Conservation (phyloP, 768 basidiomycete species). For the Chalciporus pseudorubinellus region DNA sequence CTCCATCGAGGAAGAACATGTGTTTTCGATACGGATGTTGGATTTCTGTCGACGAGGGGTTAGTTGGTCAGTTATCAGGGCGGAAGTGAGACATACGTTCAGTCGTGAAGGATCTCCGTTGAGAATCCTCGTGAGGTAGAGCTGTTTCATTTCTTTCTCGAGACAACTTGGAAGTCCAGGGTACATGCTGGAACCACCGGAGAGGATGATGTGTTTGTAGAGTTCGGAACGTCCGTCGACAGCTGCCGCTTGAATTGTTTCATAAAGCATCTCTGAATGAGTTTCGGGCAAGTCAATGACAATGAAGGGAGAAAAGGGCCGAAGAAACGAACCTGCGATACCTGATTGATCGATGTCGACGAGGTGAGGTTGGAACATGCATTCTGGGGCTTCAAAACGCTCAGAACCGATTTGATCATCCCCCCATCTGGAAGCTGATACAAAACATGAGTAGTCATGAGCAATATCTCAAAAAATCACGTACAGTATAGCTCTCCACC, state of each 20-base stretch:
- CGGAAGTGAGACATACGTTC: constrained; percentile 58
- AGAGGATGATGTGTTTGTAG: constrained; percentile 97
- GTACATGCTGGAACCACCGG: constrained; percentile 98
- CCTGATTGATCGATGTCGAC: constrained; percentile 97
- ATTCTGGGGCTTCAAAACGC: constrained; percentile 98
- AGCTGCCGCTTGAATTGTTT: constrained; percentile 89
- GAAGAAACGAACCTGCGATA: constrained; percentile 69
- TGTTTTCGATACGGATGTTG: constrained; percentile 98
- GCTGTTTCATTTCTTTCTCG: constrained; percentile 99
- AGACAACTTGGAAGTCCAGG: constrained; percentile 94
- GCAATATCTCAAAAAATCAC: too few species aligned
- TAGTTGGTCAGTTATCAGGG: neutral
- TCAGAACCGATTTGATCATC: constrained; percentile 95
- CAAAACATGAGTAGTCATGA: constrained; percentile 3
- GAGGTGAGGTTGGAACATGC: constrained; percentile 99
- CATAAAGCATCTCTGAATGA: constrained; percentile 85
- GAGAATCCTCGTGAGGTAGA: constrained; percentile 91
- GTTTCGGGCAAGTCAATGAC: neutral
- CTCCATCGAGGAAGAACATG: too few species aligned
- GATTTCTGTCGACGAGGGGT: constrained; percentile 69
- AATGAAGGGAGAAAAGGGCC: neutral
- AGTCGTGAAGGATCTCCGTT: constrained; percentile 80
- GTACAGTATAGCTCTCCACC: constrained; percentile 93
- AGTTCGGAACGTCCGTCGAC: constrained; percentile 87
- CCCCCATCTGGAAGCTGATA: constrained; percentile 90